Conservation (phyloP, 148 eudicot genomes). For the Rhododendron mucronatum region DNA sequence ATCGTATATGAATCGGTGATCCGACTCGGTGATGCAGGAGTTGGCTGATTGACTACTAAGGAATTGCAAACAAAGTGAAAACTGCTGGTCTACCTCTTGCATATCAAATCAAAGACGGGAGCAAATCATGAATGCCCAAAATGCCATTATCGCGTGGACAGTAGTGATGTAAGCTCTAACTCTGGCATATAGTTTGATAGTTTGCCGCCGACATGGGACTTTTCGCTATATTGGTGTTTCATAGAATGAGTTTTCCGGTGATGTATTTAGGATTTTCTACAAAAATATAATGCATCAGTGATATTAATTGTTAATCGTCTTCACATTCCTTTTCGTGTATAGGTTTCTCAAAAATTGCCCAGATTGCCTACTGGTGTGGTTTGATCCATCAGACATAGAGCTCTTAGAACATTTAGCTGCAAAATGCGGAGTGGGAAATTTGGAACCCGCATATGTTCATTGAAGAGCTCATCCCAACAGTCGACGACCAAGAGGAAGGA, state of each 20-base stretch:
- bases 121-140: too few species aligned
- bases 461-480: constrained; percentile 65
- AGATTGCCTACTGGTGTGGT: constrained; percentile 22
- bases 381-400: constrained; percentile 47
- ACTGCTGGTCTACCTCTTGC: too few species aligned
- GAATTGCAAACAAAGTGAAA: too few species aligned
- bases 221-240: too few species aligned
- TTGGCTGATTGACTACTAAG: too few species aligned
- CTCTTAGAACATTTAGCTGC: constrained; percentile 57
- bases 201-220: too few species aligned
- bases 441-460: constrained; percentile 41
- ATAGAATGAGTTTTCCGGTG: not conserved
- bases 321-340: not conserved
- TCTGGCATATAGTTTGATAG: too few species aligned
- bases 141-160: too few species aligned
- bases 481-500: constrained; percentile 49
- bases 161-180: too few species aligned
- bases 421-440: constrained; percentile 41
- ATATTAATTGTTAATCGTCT: not conserved
- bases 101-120: too few species aligned
- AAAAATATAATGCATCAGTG: not conserved
- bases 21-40: too few species aligned
- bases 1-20: too few species aligned
- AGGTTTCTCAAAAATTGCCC: constrained; percentile 68
- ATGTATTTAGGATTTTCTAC: not conserved